Evolutionary conservation across 371 early-diverging fungal genomes (phyloP), one percentile per base, ranked within the genome.

Genomic region (Mortierella sp.): DNA sequence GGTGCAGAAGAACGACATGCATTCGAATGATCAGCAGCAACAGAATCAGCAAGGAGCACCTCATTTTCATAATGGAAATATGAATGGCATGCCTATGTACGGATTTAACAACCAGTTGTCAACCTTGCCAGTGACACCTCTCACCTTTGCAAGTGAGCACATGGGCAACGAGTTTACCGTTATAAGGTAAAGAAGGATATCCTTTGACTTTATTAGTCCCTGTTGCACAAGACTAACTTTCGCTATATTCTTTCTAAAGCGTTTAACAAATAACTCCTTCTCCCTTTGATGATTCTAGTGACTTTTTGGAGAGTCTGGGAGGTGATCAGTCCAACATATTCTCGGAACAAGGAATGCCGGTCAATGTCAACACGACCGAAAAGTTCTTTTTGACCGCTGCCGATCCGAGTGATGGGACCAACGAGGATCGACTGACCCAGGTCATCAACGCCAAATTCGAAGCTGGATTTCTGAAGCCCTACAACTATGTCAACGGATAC

Each of bases 371-470:
- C 67, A 90, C 90, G 43, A 91, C 95, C 22, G 97, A 96, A 83
- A 92, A 92, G 76, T 97, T 96, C 88, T 92, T 96, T 73, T 86
- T 96, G 63, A 96, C 95, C 3, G 96, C 96, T 1, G 96, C 97
- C 0, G 95, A 97, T 84, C 97, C 96, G 0, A 89, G 90, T 7
- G 97, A 96, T 79, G 94, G 94, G 26, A 90, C 94, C 40, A 87
- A 90, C 22, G 94, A 95, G 81, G 96, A 95, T 72, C 93, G 95
- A 63, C 86, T 97, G 75, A 95, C 92, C 24, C 94, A 96, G 77
- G 94, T 97, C 24, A 94, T 97, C 82, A 93, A 93, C 73, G 96
- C 96, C 47, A 98, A 98, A 86, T 96, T 94, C 71, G 95, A 97
- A 75, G 96, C 97, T 2, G 98, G 98, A 0, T 90, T 96, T 71